Evolutionary conservation across 2,329 filamentous ascomycete species (phyloP).

Genomic region (Purpureocillium takamizusanense): DNA sequence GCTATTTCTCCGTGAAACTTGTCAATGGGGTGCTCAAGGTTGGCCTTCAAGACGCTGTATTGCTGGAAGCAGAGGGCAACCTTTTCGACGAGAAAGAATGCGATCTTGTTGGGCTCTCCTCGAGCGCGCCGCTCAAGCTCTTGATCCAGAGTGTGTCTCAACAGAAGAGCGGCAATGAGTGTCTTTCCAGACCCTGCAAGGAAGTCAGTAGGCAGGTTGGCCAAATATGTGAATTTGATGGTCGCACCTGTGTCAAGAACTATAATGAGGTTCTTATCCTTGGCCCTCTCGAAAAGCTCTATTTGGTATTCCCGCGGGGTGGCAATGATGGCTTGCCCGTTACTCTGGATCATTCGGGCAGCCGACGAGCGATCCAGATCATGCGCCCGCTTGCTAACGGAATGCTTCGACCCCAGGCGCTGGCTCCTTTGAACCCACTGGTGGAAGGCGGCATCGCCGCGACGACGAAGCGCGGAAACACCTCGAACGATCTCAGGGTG

Average conservation of each 20-base stretch:
- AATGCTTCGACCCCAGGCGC: background rate
- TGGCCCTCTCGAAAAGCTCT: slow-evolving; percentile 84
- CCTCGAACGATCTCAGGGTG: background rate
- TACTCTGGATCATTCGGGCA: background rate
- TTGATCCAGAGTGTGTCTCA: slow-evolving; percentile 65
- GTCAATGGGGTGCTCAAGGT: slow-evolving; percentile 67
- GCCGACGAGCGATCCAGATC: background rate
- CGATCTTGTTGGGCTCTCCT: slow-evolving; percentile 53
- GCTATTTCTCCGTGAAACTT: slow-evolving; percentile 66
- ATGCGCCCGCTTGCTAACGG: background rate
- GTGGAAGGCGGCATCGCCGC: slow-evolving; percentile 7
- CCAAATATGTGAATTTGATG: too few species aligned
- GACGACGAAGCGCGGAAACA: background rate
- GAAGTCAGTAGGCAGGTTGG: slow-evolving; percentile 2
- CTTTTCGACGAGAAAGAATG: slow-evolving; percentile 87
- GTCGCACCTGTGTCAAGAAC: slow-evolving; percentile 75
- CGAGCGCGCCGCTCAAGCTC: slow-evolving; percentile 62
- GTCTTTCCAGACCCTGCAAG: slow-evolving; percentile 78
- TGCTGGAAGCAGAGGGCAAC: slow-evolving; percentile 90
- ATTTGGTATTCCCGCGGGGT: slow-evolving; percentile 84
- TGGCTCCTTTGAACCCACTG: slow-evolving; percentile 5
- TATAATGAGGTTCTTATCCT: slow-evolving; percentile 77
- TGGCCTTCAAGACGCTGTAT: slow-evolving; percentile 68
- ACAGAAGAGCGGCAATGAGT: slow-evolving; percentile 80
- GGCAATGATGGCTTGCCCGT: slow-evolving; percentile 48